phyloP scores from a whole-genome alignment of 179 eudicot species.

The Sideroxylon spinosum region DNA sequence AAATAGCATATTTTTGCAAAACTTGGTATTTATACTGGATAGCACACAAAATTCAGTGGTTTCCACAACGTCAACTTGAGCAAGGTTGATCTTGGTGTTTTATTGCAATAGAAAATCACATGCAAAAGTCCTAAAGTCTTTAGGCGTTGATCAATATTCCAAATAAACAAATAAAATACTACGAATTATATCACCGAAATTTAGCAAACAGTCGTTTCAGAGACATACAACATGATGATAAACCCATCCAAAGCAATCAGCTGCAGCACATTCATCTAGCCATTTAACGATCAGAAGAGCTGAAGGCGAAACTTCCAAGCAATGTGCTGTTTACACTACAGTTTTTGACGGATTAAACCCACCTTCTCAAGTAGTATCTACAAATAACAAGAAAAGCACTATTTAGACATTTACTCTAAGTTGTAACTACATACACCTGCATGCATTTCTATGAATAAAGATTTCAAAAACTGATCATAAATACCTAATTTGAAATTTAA shows the following conservation, averaged over 20 bases:
- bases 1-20: no score
- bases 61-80: no score
- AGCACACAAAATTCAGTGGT: no score
- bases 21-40: no score
- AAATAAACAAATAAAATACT: neutral
- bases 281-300: neutral
- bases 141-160: neutral
- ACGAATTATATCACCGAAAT: neutral
- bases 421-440: neutral
- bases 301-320: conserved; percentile 1
- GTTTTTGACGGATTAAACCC: neutral
- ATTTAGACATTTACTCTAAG: neutral
- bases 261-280: neutral
- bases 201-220: conserved; percentile 1
- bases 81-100: no score
- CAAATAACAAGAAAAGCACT: neutral
- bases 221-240: conserved; percentile 10
- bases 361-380: conserved; percentile 5
- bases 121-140: no score
- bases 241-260: conserved; percentile 5
- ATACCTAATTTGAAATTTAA: no score
- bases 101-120: no score
- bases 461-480: no score
- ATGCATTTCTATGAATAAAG: no score
- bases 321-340: neutral